Evolutionary conservation across 331 rosid genomes (phyloP), one percentile per base, ranked within the genome.

Genomic region (Acacia concinna): DNA sequence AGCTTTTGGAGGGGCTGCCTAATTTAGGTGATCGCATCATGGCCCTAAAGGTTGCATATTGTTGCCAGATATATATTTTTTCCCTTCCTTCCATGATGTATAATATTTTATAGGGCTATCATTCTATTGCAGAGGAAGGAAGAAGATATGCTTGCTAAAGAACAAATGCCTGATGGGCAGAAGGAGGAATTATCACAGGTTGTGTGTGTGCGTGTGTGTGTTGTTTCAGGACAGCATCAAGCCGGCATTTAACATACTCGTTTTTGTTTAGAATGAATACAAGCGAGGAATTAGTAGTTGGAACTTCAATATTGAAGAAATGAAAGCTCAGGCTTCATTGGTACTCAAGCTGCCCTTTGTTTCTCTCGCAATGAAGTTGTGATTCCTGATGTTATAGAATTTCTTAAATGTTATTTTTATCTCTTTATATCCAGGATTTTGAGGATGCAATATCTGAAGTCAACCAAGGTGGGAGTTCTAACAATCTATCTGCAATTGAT

Each of bases 181-280:
- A 92, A 84, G 91, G 98, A 95, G 88, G 98, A 95, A 85, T 76
- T 95, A 71, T 95, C 99, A 62, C 99, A 90, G 97, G 99, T 89
- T 21, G 30, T 21, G 18, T 21, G 3, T 11, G 32, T 38, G 60
- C n/a, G n/a, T 8, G 31, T 25, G 31, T 3, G 63, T 1, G 4
- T 10, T 23, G 5, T 56, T 18, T 38, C 5, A 13, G 57, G 34
- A 57, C 41, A 14, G 21, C 77, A 34, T 54, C 47, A 52, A 27
- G 73, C 40, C 81, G 43, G 34, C 77, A 68, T 78, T 46, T 66
- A 31, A 68, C 38, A 68, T 35, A 28, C 17, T 31, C 75, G 51
- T 71, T 82, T 35, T 23, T 73, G 64, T 86, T 52, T 75, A 95
- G 99, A 91, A 73, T 75, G 99, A 95, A 88, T 95, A 95, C 79